Conservation (phyloP, 148 eudicot genomes). For the Salicornia ramosissima region DNA sequence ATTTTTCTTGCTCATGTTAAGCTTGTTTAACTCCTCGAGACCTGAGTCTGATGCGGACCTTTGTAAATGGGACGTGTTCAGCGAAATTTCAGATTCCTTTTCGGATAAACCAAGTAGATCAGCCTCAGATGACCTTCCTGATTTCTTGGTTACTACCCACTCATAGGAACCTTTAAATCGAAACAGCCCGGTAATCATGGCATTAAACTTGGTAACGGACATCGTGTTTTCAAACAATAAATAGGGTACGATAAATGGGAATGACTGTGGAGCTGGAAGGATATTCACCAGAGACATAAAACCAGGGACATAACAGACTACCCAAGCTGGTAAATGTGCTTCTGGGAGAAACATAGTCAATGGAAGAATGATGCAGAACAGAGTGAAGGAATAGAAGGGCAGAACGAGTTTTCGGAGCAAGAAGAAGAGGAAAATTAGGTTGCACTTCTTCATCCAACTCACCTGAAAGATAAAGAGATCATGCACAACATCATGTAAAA, state of each 20-base stretch:
- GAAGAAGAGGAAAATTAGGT: constrained; percentile 77
- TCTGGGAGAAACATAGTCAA: constrained; percentile 91
- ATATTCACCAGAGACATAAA: constrained; percentile 73
- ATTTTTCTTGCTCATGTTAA: constrained; percentile 44
- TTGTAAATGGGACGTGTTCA: constrained; percentile 27
- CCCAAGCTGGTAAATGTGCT: constrained; percentile 88
- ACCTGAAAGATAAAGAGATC: constrained; percentile 49
- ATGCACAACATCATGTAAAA: neutral
- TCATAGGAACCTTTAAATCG: constrained; percentile 74
- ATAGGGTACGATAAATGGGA: constrained; percentile 84
- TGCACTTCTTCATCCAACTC: constrained; percentile 69
- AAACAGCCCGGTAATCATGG: constrained; percentile 88
- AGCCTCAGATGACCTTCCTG: constrained; percentile 88
- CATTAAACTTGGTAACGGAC: constrained; percentile 92
- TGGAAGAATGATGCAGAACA: constrained; percentile 90
- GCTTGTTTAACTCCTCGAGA: constrained; percentile 55
- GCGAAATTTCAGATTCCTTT: constrained; percentile 39
- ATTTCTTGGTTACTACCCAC: constrained; percentile 88
- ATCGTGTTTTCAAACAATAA: constrained; percentile 84
- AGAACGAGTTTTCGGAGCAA: constrained; percentile 84
- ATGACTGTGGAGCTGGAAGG: constrained; percentile 82
- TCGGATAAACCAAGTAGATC: constrained; percentile 61
- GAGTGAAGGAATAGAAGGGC: constrained; percentile 90
- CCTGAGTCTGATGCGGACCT: constrained; percentile 75
- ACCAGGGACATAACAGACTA: constrained; percentile 87